Base-by-base conservation (phyloP, 805 yeast genomes). In the Candida glaebosa region DNA sequence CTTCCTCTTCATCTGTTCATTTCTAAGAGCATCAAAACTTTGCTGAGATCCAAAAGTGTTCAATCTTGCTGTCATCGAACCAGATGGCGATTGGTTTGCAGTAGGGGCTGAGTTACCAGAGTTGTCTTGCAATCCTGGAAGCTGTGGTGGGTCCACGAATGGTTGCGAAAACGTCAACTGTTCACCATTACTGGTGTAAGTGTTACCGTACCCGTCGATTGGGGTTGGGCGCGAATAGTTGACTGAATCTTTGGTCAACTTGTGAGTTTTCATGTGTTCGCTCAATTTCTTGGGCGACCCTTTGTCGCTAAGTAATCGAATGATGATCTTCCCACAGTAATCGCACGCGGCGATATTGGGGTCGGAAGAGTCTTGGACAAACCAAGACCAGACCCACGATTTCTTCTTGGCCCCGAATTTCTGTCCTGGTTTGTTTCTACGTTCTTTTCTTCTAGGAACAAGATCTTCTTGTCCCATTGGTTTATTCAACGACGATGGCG, bases 321-420 rank as follows among this genome's bases (percentile, higher is more conserved):
- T 62, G 28, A 78, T 68, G 9, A 69, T 61, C 50, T 72, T 76
- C 1, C 76, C 75, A 54, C 83, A 78, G 44, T 57, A 65, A 45
- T 76, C 79, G 56, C 83, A 78, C 3, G 72, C 72, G 2, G 82
- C 82, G 15, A 71, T 46, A 41, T 76, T 75, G 38, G 73, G 66
- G 48, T 78, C 75, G 15, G 47, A 47, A 14, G 54, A 52, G 51
- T 76, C 81, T 50, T 78, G 82, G 10, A 65, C 65, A 50, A 78
- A 78, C 82, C 83, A 78, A 16, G 70, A 58, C 83, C 83, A 78
- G 10, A 78, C 82, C 82, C 82, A 78, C 24, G 79, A 75, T 48
- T 70, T 73, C 66, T 78, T 78, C 51, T 76, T 77, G 14, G 83
- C 83, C 14, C 83, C 83, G 45, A 75, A 76, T 49, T 69, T 73